A percentile compares a stretch with the other conserved stretches of the same genome.
These are phyloP conservation scores for Plasmodium reichenowi DNA, from an alignment of 169 alveolate genomes.

Conservation along the genomic window DNA sequence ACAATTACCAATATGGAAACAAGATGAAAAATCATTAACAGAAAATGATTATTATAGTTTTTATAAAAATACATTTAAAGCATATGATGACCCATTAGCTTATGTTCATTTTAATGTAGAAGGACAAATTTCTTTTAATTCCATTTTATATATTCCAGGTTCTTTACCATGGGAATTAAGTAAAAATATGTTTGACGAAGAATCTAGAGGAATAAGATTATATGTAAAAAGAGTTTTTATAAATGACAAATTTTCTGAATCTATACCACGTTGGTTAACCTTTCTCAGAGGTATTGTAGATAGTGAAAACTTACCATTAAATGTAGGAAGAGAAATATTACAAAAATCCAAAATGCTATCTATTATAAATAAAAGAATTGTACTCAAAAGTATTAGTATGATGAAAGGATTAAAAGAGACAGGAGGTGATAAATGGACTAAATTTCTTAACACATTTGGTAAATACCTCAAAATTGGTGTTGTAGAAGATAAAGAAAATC, in stretches of 20 bases:
- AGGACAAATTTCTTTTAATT: constrained; percentile 99
- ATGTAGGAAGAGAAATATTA: constrained; percentile 97
- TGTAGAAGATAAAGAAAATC: constrained; percentile 96
- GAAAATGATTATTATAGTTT: constrained; percentile 95
- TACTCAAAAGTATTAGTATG: constrained; percentile 94
- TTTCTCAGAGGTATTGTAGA: constrained; percentile 98
- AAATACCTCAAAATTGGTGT: constrained; percentile 96
- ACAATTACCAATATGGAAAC: constrained; percentile 96
- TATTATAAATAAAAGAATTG: constrained; percentile 95
- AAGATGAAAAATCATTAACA: constrained; percentile 92
- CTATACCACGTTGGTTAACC: constrained; percentile 95
- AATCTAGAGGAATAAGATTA: constrained; percentile 94
- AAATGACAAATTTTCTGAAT: constrained; percentile 96
- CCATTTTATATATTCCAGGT: constrained; percentile 95
- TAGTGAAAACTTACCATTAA: constrained; percentile 97
- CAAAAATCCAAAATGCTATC: constrained; percentile 95
- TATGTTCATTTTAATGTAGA: constrained; percentile 98
- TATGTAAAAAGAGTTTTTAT: constrained; percentile 98
- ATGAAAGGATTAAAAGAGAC: constrained; percentile 88
- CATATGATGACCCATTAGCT: constrained; percentile 97
- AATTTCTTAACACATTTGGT: constrained; percentile 94
- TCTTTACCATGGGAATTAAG: constrained; percentile 91
- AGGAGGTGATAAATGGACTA: constrained; percentile 90
- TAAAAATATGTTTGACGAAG: constrained; percentile 94
- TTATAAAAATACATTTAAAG: constrained; percentile 95